Base-by-base conservation (phyloP, 805 yeast species). In the Cyberlindnera saturnus region DNA sequence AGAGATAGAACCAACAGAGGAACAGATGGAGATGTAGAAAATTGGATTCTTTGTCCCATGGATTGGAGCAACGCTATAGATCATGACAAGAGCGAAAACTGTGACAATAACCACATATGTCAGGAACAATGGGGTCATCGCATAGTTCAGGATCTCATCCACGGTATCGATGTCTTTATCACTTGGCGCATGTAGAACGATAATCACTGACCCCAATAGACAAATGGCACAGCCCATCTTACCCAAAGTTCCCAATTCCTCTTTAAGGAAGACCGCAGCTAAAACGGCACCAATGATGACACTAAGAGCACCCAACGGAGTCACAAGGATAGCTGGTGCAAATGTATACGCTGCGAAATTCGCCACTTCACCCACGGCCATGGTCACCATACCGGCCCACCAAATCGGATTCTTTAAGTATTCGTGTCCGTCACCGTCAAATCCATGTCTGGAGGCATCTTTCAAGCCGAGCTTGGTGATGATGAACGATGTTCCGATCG, bases 331-430 rank as follows among this genome's bases (percentile, higher is more conserved):
- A 1, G 96, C 95, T 3, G 96, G 96, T 0, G 96, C 96, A 72
- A 88, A 88, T 2, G 96, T 88, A 60, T 88, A 88, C 0, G 96
- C 96, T 4, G 96, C 96, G 60, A 88, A 88, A 60, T 88, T 88
- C 45, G 96, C 96, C 34, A 88, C 66, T 60, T 88, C 96, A 6
- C 96, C 96, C 18, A 88, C 65, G 3, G 93, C 95, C 96, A 88
- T 82, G 38, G 95, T 80, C 28, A 80, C 57, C 74, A 89, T 89
- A 11, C 96, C 96, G 0, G 91, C 86, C 86, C 95, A 86, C 96
- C 96, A 88, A 32, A 86, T 76, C 11, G 96, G 96, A 61, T 85
- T 87, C 51, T 75, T 79, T 49, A 88, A 67, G 59, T 88, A 88
- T 55, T 83, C 80, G 58, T 72, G 79, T n/a, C 89, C 88, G 46